Conservation (phyloP, 805 yeast genomes). For the Yarrowia sp. region DNA sequence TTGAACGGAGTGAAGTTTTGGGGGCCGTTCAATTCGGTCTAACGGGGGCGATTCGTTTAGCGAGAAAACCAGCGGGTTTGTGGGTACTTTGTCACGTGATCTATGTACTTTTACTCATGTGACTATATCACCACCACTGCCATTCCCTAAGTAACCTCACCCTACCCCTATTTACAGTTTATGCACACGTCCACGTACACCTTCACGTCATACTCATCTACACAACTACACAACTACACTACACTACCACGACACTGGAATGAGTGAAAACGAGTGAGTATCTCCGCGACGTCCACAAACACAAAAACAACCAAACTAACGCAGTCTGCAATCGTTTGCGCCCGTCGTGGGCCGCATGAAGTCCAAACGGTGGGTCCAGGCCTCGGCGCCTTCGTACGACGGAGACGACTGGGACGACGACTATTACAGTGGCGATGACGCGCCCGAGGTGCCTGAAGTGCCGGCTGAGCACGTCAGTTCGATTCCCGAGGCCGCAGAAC, state of each 20-base stretch:
- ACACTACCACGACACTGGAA: background rate
- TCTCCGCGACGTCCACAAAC: too few species aligned
- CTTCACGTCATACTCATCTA: too few species aligned
- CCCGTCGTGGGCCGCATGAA: slow-evolving; percentile 36
- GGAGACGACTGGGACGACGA: slow-evolving; percentile 40
- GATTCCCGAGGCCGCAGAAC: background rate
- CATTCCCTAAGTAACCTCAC: too few species aligned
- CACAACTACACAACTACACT: background rate
- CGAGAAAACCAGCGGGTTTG: too few species aligned
- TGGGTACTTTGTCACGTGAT: background rate
- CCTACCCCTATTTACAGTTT: slow-evolving; percentile 11
- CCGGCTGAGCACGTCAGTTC: slow-evolving; percentile 30
- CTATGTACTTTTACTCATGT: background rate
- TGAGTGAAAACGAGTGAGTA: slow-evolving; percentile 22
- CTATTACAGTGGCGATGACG: slow-evolving; percentile 31
- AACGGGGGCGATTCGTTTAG: too few species aligned
- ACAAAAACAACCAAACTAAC: background rate
- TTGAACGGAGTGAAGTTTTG: too few species aligned
- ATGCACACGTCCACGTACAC: slow-evolving; percentile 16
- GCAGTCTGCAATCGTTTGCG: slow-evolving; percentile 32
- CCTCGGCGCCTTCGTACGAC: slow-evolving; percentile 39
- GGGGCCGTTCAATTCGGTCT: too few species aligned
- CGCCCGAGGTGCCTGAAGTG: slow-evolving; percentile 32
- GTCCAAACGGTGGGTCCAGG: slow-evolving; percentile 41
- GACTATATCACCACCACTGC: background rate